A percentile compares a stretch with the other conserved stretches of the same genome.
phyloP scores from a whole-genome alignment of 2,329 filamentous ascomycete species.

The Pseudogymnoascus destructans region DNA sequence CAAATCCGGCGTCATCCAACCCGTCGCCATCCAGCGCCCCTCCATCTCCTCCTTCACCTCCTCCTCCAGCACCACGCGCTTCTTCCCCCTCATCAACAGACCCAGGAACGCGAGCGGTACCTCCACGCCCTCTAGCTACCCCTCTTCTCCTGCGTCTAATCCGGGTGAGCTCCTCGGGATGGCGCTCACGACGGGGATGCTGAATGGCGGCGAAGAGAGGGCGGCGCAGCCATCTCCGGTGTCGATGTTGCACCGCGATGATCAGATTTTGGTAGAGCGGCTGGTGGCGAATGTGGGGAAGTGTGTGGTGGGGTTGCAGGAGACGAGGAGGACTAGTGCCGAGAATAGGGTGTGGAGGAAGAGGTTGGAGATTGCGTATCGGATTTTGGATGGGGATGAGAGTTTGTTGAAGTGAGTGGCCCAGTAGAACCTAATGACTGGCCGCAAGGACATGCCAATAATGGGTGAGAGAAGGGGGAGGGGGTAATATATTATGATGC shows the following conservation, averaged over 20 bases:
- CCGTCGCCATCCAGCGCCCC: slow-evolving; percentile 34
- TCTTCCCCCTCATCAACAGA: slow-evolving; percentile 47
- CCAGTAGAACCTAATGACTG: background rate
- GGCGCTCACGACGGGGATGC: slow-evolving; percentile 9
- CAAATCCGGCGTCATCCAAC: slow-evolving; percentile 4
- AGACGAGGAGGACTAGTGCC: slow-evolving; percentile 40
- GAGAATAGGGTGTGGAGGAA: slow-evolving; percentile 54
- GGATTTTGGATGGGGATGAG: slow-evolving; percentile 58
- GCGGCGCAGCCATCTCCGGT: slow-evolving; percentile 20
- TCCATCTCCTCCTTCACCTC: slow-evolving; percentile 41
- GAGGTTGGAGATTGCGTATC: slow-evolving; percentile 61
- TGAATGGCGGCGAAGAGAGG: slow-evolving; percentile 10
- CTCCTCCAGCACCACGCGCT: slow-evolving; percentile 41
- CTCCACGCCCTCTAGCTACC: background rate
- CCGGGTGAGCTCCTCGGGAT: background rate
- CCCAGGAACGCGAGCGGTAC: slow-evolving; percentile 24
- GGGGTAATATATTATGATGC: background rate
- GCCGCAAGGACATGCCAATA: background rate
- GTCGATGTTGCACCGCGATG: slow-evolving; percentile 32
- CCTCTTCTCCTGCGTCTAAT: background rate
- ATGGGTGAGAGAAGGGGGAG: background rate
- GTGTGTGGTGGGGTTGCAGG: slow-evolving; percentile 45
- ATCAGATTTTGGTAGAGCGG: slow-evolving; percentile 46
- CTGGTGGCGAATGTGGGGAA: slow-evolving; percentile 46
- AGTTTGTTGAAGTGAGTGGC: slow-evolving; percentile 21